Evolutionary conservation across 2,329 filamentous ascomycete species (phyloP).

Genomic region (Didymella pinodella): DNA sequence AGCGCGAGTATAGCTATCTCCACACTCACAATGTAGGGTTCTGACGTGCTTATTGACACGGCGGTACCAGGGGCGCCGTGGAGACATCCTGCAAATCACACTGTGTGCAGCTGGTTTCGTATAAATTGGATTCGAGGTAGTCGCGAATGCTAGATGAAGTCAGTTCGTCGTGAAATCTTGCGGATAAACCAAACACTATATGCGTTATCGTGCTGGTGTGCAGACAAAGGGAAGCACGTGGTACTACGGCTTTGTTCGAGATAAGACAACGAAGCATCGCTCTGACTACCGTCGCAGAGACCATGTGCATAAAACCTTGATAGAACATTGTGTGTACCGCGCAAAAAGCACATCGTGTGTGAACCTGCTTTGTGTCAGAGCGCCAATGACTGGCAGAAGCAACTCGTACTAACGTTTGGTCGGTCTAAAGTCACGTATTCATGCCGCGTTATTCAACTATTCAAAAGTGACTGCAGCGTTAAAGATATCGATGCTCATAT

Average conservation of each 20-base stretch:
- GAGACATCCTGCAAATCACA: not conserved
- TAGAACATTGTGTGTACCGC: not conserved
- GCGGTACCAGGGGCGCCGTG: not conserved
- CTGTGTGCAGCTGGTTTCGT: not conserved
- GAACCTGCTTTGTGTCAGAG: not conserved
- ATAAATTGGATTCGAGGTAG: not conserved
- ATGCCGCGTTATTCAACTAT: not conserved
- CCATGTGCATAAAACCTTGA: not conserved
- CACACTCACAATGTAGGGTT: conserved; percentile 9
- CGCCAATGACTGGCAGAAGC: not conserved
- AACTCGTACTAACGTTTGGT: not conserved
- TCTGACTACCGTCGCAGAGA: not conserved
- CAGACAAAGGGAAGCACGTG: not conserved
- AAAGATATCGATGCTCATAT: too few species aligned
- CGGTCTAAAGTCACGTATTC: not conserved
- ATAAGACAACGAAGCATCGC: not conserved
- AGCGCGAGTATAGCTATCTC: conserved; percentile 1
- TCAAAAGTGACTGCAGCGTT: not conserved
- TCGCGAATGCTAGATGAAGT: not conserved
- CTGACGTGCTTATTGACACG: conserved; percentile 10
- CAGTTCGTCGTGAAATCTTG: not conserved
- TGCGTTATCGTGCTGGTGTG: not conserved
- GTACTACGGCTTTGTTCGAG: not conserved
- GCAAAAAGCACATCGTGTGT: not conserved
- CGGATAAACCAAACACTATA: not conserved